Evolutionary conservation across 495 filamentous ascomycete genomes (phyloP).

Genomic region (Talaromyces adpressus): DNA sequence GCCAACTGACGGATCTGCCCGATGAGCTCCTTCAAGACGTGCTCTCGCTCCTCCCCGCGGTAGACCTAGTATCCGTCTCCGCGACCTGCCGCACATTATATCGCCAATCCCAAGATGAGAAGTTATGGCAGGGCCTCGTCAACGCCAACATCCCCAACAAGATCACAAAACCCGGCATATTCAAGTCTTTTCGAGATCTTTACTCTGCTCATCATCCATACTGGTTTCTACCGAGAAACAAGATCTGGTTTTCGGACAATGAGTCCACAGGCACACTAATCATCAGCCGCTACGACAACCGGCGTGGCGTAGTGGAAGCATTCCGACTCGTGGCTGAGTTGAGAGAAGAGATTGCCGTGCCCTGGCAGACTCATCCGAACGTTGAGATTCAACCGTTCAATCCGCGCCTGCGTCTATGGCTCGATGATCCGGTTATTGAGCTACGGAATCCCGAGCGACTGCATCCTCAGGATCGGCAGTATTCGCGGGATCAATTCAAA

Average conservation of each 20-base stretch:
- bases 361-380: constrained; percentile 58
- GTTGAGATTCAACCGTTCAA: constrained; percentile 70
- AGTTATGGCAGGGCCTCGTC: constrained; percentile 56
- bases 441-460: constrained; percentile 33
- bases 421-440: constrained; percentile 63
- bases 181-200: constrained; percentile 55
- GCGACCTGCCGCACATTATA: constrained; percentile 48
- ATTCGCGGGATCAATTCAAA: constrained; percentile 32
- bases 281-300: constrained; percentile 63
- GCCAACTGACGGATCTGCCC: constrained; percentile 43
- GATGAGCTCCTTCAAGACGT: constrained; percentile 57
- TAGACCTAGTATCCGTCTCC: constrained; percentile 48
- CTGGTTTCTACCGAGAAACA: constrained; percentile 76
- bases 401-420: constrained; percentile 59
- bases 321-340: constrained; percentile 68
- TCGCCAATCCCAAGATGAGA: constrained; percentile 44
- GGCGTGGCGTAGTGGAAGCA: constrained; percentile 68
- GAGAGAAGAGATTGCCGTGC: constrained; percentile 37
- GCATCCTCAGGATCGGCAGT: constrained; percentile 11
- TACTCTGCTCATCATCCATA: constrained; percentile 68
- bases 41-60: constrained; percentile 50
- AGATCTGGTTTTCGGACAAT: constrained; percentile 79
- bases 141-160: constrained; percentile 51
- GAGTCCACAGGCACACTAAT: constrained; percentile 64
- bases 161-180: constrained; percentile 44